phyloP scores from a whole-genome alignment of 306 rosid species.

The Casuarina equisetifolia region DNA sequence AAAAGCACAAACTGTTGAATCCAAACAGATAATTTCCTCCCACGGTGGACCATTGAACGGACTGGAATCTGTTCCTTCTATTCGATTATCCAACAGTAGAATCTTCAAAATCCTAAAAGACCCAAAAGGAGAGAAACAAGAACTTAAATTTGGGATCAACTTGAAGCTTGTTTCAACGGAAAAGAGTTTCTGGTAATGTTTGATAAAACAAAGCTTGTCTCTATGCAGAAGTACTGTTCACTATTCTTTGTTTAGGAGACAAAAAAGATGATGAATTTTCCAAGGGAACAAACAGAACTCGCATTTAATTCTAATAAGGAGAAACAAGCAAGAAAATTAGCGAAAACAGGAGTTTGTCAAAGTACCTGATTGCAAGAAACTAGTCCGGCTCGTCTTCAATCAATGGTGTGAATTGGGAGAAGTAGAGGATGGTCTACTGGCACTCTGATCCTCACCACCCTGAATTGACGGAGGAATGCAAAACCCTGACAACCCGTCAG shows the following conservation, averaged over 20 bases:
- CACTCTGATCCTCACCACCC: constrained; percentile 48
- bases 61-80: constrained; percentile 33
- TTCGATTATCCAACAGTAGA: constrained; percentile 22
- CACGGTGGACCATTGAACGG: constrained; percentile 29
- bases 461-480: constrained; percentile 57
- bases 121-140: background rate
- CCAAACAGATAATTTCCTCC: constrained; percentile 36
- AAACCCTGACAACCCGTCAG: constrained; percentile 46
- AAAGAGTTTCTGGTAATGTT: background rate
- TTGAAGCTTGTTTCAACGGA: background rate
- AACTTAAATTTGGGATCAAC: background rate
- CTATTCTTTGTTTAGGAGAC: background rate
- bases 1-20: constrained; percentile 25
- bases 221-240: background rate
- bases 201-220: background rate
- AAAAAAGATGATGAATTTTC: background rate
- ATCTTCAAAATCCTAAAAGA: constrained; percentile 37
- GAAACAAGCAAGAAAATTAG: background rate
- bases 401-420: constrained; percentile 67
- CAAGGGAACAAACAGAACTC: constrained; percentile 3
- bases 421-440: constrained; percentile 50
- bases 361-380: constrained; percentile 37
- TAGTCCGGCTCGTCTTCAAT: constrained; percentile 14
- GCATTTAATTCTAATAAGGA: background rate
- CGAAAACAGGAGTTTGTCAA: background rate